Evolutionary conservation across 176 grass and related monocot genomes (phyloP).

Genomic region (Lolium rigidum): DNA sequence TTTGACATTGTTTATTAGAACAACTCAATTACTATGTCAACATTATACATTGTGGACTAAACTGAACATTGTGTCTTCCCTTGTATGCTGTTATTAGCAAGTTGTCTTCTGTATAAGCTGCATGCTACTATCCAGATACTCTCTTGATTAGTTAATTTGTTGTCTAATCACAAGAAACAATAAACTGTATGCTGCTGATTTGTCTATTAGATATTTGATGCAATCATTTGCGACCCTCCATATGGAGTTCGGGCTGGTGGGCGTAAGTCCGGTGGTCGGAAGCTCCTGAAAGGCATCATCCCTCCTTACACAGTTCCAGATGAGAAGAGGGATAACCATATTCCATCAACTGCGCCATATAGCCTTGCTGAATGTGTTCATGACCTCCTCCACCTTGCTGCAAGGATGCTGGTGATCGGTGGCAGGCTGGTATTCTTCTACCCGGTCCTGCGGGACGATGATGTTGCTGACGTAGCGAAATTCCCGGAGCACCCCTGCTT

Average conservation of each 20-base stretch:
- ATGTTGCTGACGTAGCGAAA: neutral
- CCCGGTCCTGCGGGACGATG: conserved; percentile 75
- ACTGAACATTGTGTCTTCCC: neutral
- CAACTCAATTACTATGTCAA: conserved; percentile 24
- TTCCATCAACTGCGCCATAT: conserved; percentile 86
- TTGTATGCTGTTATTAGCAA: neutral
- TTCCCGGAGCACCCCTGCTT: conserved; percentile 92
- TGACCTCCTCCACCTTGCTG: conserved; percentile 79
- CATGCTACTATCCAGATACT: neutral
- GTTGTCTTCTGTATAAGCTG: neutral
- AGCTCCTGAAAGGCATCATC: conserved; percentile 74
- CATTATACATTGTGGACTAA: neutral
- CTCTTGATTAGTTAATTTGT: neutral
- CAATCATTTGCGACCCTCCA: conserved; percentile 92
- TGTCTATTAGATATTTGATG: conserved; percentile 77
- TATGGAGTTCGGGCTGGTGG: conserved; percentile 96
- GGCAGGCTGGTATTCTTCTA: conserved; percentile 88
- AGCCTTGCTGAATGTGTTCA: conserved; percentile 85
- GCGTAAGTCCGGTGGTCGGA: conserved; percentile 84
- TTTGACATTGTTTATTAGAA: neutral
- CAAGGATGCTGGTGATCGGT: conserved; percentile 80
- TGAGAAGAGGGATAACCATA: conserved; percentile 82
- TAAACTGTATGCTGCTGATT: neutral
- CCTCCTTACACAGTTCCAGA: conserved; percentile 88
- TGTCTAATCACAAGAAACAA: neutral